Base-by-base conservation (phyloP, 164 flowering plant genomes). In the Berberis vulgaris region DNA sequence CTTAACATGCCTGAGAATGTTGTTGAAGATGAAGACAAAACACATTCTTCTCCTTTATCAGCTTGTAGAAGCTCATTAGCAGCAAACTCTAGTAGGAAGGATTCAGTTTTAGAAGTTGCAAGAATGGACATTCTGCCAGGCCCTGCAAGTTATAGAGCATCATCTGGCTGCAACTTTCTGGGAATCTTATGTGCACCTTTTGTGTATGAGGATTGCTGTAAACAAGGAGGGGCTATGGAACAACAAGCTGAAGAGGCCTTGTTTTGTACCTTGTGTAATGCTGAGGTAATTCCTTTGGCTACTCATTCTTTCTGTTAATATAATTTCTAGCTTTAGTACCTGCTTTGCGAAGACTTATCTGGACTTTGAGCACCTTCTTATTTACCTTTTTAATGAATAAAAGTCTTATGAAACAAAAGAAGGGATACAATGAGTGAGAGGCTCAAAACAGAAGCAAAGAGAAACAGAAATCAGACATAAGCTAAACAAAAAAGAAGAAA, bases 231-330 rank as follows among this genome's bases (percentile, higher is more conserved):
- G 3, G 7, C 72, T 6, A 77, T 76, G 59, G 87, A 82, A 39
- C 78, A 79, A 62, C 83, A 78, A 60, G 80, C 82, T 12, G 61
- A 71, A 13, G 76, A 67, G 53, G 97, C 97, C 42, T 73, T 95
- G 73, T 95, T 85, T 77, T 95, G 99, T 81, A 94, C 97, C 58
- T 75, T 91, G 74, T 95, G 99, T 79, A 83, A 89, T 80, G 84
- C 97, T 64, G 96, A 95, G 99, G 99, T 94, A 85, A 43, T 41
- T 52, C 69, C 52, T 62, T 57, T 13, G 11, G 26, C 3, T 46
- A 65, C 1, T 46, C 5, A 8, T 46, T 26, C 26, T 26, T 26
- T 26, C 26, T 26, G 26, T 26, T 26, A 26, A 26, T 26, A 26
- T 26, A 26, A 26, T 26, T 26, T 26, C 26, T 26, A 26, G 26